phyloP scores from a whole-genome alignment of 1,284 basidiomycete species.

The Bondarzewia mesenterica region DNA sequence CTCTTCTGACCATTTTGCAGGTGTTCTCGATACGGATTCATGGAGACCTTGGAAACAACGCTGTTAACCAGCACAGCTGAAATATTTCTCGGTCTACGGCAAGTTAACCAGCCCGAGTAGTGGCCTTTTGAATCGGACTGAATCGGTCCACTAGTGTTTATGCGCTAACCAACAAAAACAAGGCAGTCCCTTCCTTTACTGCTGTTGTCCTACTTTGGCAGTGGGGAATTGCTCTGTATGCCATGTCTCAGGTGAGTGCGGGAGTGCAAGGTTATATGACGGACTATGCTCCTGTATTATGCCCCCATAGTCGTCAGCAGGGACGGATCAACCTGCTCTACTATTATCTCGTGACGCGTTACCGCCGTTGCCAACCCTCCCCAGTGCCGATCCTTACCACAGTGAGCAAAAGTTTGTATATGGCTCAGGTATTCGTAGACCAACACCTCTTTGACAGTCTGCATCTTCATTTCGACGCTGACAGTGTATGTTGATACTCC shows the following conservation, averaged over 20 bases:
- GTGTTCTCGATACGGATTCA: slow-evolving; percentile 1
- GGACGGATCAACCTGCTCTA: not conserved
- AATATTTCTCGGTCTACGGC: not conserved
- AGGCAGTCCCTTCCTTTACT: not conserved
- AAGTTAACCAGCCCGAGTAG: not conserved
- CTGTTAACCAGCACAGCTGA: not conserved
- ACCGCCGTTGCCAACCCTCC: not conserved
- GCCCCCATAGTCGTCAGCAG: not conserved
- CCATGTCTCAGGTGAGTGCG: not conserved
- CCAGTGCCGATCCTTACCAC: not conserved
- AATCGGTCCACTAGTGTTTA: not conserved
- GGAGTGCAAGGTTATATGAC: not conserved
- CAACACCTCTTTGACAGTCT: not conserved
- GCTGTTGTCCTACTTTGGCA: not conserved
- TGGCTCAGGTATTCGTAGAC: not conserved
- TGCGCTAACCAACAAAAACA: not conserved
- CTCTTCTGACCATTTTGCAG: not conserved
- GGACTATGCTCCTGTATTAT: not conserved
- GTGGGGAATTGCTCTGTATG: not conserved
- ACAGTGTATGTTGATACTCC: not conserved
- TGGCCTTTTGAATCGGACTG: not conserved
- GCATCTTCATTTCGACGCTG: not conserved
- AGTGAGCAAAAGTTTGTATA: not conserved
- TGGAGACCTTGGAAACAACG: not conserved
- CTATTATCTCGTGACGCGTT: not conserved